phyloP scores from a whole-genome alignment of 2,329 filamentous ascomycete genomes.

The Cladosporium sp. region DNA sequence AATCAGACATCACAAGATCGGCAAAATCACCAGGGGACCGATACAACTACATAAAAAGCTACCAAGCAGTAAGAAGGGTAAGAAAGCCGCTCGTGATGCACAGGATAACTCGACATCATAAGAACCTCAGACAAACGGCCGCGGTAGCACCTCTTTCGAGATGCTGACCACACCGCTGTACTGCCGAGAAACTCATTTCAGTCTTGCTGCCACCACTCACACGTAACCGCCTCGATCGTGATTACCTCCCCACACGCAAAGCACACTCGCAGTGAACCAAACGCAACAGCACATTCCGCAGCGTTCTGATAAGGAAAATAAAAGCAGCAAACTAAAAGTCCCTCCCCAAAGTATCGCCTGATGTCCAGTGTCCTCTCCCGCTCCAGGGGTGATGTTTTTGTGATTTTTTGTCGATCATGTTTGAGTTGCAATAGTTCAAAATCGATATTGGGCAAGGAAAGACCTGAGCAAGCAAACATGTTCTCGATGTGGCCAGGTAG shows the following conservation, averaged over 20 bases:
- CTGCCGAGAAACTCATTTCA: background rate
- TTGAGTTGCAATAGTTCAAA: background rate
- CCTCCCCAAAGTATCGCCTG: background rate
- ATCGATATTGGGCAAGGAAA: constrained; percentile 19
- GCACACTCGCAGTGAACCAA: constrained; percentile 9
- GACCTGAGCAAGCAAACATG: constrained; percentile 18
- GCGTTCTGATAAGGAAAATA: constrained; percentile 14
- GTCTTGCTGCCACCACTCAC: background rate
- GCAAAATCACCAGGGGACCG: background rate
- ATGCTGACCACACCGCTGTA: background rate
- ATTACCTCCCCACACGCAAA: constrained; percentile 23
- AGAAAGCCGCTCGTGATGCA: background rate
- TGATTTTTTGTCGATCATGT: constrained; percentile 8
- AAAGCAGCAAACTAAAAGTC: constrained; percentile 4
- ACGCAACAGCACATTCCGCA: constrained; percentile 12
- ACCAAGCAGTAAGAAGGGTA: background rate
- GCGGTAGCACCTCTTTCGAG: constrained; percentile 5
- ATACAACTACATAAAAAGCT: constrained; percentile 11
- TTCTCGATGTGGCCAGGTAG: constrained; percentile 15
- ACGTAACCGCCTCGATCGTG: background rate
- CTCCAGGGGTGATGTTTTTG: constrained; percentile 16
- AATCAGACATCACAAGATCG: too few species aligned
- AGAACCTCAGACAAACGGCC: background rate
- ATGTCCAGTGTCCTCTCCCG: constrained; percentile 9
- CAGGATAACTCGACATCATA: background rate